Base-by-base conservation (phyloP, 2,329 filamentous ascomycete species). In the Penicillium thymicola region DNA sequence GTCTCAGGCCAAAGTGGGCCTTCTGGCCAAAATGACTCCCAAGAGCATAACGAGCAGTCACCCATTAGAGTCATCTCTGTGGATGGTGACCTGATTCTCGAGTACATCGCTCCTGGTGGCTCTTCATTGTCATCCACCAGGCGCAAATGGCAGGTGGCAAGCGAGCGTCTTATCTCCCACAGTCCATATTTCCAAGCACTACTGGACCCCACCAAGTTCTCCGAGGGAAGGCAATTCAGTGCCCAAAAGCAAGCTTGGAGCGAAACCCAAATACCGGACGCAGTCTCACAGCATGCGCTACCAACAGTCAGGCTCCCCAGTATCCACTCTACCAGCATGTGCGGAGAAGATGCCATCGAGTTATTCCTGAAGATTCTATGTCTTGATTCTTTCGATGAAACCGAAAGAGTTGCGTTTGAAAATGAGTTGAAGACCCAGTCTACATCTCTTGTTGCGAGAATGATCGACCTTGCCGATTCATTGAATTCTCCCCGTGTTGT, bases 191-290 rank as follows among this genome's bases (percentile, higher is more conserved):
- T 78, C 49, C 58, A 67, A 21, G 72, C 68, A 21, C 62, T 78
- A 13, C 61, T 78, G 16, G 75, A 78, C 36, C 71, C 74, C 2
- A 62, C 69, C 14, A 78, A 78, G 52, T 78, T 78, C 52, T 67
- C 66, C 2, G 76, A 78, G 57, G 75, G 76, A 6, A 68, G 67
- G 46, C 47, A 64, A 4, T 64, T 78, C 56, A 61, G 65, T 51
- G 62, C 68, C 25, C 67, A 70, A 30, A 64, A 70, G 59, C 45
- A 64, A 58, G 51, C 53, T 8, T 57, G 55, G 41, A 50, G 47
- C 37, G 45, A 54, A 14, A 27, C 34, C 5, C 21, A 43, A 14
- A 34, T 18, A 8, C 34, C 30, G 6, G 32, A 42, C 5, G 14
- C 11, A 10, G 13, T 28, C 21, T 28, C 28, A 47, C 25, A 32